phyloP scores from a whole-genome alignment of 352 stramenopile species.

The Elongisporangium undulatum region DNA sequence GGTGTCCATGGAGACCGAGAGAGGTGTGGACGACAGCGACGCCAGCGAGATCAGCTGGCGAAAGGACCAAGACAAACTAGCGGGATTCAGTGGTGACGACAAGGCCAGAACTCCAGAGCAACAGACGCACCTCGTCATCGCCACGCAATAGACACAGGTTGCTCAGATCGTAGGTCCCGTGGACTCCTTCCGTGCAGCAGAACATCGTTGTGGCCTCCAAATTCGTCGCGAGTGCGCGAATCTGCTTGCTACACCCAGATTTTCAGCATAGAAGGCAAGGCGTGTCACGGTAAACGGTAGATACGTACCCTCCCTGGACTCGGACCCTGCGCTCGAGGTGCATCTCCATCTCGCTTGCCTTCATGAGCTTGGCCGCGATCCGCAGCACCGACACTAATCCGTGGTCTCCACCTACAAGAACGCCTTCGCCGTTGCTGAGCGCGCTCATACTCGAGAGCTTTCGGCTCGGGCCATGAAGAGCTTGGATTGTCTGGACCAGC shows the following conservation, averaged over 20 bases:
- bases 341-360: constrained; percentile 57
- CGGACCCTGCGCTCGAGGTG: constrained; percentile 61
- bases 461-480: constrained; percentile 43
- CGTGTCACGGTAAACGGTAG: not conserved
- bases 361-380: constrained; percentile 48
- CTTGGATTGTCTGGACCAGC: constrained; percentile 58
- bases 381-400: constrained; percentile 59
- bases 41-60: constrained; percentile 32
- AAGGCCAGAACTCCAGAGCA: not conserved
- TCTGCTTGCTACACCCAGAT: constrained; percentile 26
- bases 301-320: constrained; percentile 40
- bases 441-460: constrained; percentile 31
- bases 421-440: constrained; percentile 41
- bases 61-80: not conserved
- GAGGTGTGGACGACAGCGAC: constrained; percentile 40
- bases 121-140: constrained; percentile 47
- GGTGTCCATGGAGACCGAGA: constrained; percentile 25
- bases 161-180: constrained; percentile 70
- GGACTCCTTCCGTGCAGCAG: constrained; percentile 53
- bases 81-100: not conserved
- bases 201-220: constrained; percentile 41
- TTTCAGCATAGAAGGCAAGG: not conserved
- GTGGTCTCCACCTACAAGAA: constrained; percentile 54
- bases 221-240: constrained; percentile 42
- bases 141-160: constrained; percentile 58